phyloP scores from a whole-genome alignment of 441 rosid genomes.

The Jatropha multifida region DNA sequence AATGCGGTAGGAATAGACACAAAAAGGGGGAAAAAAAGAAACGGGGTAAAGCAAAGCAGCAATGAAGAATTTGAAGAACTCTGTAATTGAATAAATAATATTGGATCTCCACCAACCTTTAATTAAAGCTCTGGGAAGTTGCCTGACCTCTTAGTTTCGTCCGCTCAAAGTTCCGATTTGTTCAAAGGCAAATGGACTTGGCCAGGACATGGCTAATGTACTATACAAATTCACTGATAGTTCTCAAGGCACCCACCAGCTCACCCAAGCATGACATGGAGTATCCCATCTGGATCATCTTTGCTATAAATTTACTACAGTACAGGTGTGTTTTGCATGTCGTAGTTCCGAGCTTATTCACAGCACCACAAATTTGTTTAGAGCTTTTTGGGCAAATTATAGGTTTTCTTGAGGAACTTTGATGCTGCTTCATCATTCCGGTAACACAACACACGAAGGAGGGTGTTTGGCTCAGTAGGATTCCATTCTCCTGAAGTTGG shows the following conservation, averaged over 20 bases:
- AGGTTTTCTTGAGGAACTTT: slow-evolving; percentile 81
- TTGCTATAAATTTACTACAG: slow-evolving; percentile 15
- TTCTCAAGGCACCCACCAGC: slow-evolving; percentile 2
- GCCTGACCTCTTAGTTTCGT: background rate
- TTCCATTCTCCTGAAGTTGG: slow-evolving; percentile 94
- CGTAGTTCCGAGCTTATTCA: slow-evolving; percentile 9
- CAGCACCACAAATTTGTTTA: slow-evolving; percentile 28
- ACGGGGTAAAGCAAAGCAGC: background rate
- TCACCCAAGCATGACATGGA: slow-evolving; percentile 8
- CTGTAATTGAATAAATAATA: slow-evolving; percentile 20
- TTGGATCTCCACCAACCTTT: slow-evolving; percentile 24
- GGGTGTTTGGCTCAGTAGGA: slow-evolving; percentile 82
- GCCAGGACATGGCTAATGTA: slow-evolving; percentile 7
- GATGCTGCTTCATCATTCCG: slow-evolving; percentile 86
- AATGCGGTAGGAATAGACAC: slow-evolving; percentile 18
- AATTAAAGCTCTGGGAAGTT: slow-evolving; percentile 13
- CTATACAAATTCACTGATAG: slow-evolving; percentile 31
- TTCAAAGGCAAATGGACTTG: background rate
- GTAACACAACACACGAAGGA: slow-evolving; percentile 80
- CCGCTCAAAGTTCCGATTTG: background rate
- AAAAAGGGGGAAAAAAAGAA: background rate
- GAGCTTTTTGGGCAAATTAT: slow-evolving; percentile 87
- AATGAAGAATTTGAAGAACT: slow-evolving; percentile 5
- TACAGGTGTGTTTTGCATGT: background rate
- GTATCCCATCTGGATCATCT: slow-evolving; percentile 4